A percentile compares a stretch with the other conserved stretches of the same genome.
Evolutionary conservation across 805 yeast genomes (phyloP).

Genomic region (Schizosaccharomyces cryophilus): DNA sequence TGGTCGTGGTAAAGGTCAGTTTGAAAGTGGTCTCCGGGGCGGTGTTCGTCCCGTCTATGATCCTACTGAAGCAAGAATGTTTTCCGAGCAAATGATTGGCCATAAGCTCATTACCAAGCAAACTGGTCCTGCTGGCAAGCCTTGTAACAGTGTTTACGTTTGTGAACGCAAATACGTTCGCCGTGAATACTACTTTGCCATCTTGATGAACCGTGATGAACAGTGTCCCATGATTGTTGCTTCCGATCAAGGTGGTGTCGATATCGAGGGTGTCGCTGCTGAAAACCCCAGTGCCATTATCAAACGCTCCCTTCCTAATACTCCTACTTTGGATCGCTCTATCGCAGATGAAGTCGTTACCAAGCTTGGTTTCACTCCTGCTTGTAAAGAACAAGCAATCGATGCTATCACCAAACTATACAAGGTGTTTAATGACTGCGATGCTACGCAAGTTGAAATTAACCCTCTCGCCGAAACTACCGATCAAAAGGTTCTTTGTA

Average conservation of each 20-base stretch:
- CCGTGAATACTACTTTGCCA: conserved; percentile 88
- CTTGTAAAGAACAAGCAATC: conserved; percentile 68
- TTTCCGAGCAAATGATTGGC: conserved; percentile 71
- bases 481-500: conserved; percentile 75
- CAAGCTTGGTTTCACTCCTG: conserved; percentile 55
- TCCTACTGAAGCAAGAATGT: conserved; percentile 64
- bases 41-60: conserved; percentile 37
- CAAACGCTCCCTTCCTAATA: conserved; percentile 56
- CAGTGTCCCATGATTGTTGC: conserved; percentile 87
- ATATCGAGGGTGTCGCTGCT: conserved; percentile 94
- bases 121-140: conserved; percentile 92
- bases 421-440: conserved; percentile 71
- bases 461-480: conserved; percentile 89
- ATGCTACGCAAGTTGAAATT: conserved; percentile 95
- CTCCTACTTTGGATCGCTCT: conserved; percentile 54
- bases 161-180: conserved; percentile 84
- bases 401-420: conserved; percentile 65
- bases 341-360: conserved; percentile 56
- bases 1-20: conserved; percentile 98
- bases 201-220: conserved; percentile 76
- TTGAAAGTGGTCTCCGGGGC: conserved; percentile 83
- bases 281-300: conserved; percentile 77
- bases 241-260: conserved; percentile 97
- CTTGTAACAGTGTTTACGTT: conserved; percentile 84
- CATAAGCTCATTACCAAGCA: conserved; percentile 93